phyloP scores from a whole-genome alignment of 768 basidiomycete species.

The Suillus plorans region DNA sequence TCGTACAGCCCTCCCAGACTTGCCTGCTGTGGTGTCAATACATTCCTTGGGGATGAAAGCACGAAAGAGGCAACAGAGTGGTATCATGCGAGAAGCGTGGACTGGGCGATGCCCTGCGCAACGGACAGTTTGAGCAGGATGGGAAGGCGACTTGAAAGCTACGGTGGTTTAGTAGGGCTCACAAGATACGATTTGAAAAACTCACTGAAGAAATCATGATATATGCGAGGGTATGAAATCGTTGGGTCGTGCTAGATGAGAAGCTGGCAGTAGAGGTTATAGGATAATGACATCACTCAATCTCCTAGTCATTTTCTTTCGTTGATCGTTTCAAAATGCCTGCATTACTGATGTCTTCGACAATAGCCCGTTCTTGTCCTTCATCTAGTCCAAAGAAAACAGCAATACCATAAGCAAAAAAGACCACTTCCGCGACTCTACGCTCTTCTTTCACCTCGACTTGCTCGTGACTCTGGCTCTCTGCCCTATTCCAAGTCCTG shows the following conservation, averaged over 20 bases:
- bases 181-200: slow-evolving; percentile 13
- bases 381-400: slow-evolving; percentile 91
- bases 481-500: slow-evolving; percentile 9
- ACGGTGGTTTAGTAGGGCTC: slow-evolving; percentile 2
- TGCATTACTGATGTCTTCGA: slow-evolving; percentile 83
- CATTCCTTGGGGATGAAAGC: slow-evolving; percentile 72
- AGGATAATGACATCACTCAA: slow-evolving; percentile 83
- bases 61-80: slow-evolving; percentile 78
- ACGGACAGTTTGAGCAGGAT: slow-evolving; percentile 90
- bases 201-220: slow-evolving; percentile 95
- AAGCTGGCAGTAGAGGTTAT: background rate
- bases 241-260: slow-evolving; percentile 72
- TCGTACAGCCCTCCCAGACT: slow-evolving; percentile 85
- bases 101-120: slow-evolving; percentile 92
- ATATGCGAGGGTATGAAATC: slow-evolving; percentile 86
- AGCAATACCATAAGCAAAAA: slow-evolving; percentile 86
- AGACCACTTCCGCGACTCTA: slow-evolving; percentile 72
- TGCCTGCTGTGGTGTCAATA: slow-evolving; percentile 83
- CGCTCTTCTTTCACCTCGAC: slow-evolving; percentile 39
- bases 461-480: slow-evolving; percentile 7
- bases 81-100: slow-evolving; percentile 86
- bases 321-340: slow-evolving; percentile 64
- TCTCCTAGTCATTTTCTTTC: slow-evolving; percentile 77
- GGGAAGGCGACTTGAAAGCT: slow-evolving; percentile 92
- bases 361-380: slow-evolving; percentile 72